Conservation (phyloP, 78 protist species). For the Protostelium mycophagum region DNA sequence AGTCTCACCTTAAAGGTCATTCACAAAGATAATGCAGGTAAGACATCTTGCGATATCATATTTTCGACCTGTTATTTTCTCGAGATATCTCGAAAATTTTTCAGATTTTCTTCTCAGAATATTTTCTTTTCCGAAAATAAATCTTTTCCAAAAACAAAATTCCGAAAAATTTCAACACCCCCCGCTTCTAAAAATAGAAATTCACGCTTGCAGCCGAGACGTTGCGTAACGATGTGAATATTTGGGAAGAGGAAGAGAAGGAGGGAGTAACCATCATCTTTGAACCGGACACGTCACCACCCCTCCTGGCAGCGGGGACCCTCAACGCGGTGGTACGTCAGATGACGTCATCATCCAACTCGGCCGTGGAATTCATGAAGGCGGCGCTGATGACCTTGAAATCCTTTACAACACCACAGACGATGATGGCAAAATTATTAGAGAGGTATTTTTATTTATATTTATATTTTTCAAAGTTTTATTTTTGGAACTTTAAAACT, state of each 20-base stretch:
- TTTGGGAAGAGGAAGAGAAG: background rate
- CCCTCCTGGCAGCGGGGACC: background rate
- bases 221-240: background rate
- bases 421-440: constrained; percentile 29
- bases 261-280: too few relatives aligned
- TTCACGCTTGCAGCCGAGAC: background rate
- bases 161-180: too few relatives aligned
- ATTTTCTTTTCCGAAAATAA: too few relatives aligned
- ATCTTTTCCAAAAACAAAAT: too few relatives aligned
- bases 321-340: background rate
- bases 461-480: too few relatives aligned
- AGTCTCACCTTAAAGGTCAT: background rate
- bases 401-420: constrained; percentile 32
- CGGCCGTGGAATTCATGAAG: constrained; percentile 28
- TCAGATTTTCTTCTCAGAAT: too few relatives aligned
- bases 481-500: too few relatives aligned
- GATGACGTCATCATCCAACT: background rate
- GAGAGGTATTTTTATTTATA: too few relatives aligned
- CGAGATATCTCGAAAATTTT: too few relatives aligned
- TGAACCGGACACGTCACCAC: background rate
- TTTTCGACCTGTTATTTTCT: too few relatives aligned
- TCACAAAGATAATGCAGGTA: background rate
- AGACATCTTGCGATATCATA: too few relatives aligned
- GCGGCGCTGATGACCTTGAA: constrained; percentile 52
- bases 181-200: too few relatives aligned